Conservation (phyloP, 176 grass and related monocot genomes). For the Hyparrhenia diplandra region DNA sequence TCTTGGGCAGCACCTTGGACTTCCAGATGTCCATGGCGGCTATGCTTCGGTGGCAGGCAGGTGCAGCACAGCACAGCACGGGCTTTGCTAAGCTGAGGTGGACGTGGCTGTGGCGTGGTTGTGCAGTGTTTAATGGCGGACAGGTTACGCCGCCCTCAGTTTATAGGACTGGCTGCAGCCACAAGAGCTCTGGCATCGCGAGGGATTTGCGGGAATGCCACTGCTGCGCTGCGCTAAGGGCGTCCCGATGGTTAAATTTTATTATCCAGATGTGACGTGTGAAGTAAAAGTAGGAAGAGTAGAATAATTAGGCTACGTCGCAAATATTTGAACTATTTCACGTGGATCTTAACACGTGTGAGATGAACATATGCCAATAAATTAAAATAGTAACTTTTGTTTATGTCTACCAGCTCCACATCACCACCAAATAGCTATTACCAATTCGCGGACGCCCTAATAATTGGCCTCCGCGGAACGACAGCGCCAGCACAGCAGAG, state of each 20-base stretch:
- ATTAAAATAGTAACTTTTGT: too few species aligned
- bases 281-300: too few species aligned
- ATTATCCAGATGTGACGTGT: too few species aligned
- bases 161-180: conserved; percentile 16
- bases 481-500: conserved; percentile 9
- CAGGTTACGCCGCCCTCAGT: background rate
- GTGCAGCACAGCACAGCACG: background rate
- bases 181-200: background rate
- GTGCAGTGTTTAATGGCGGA: background rate
- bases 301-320: too few species aligned
- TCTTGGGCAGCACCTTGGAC: conserved; percentile 55
- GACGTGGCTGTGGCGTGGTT: background rate
- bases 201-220: conserved; percentile 36
- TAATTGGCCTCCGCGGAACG: conserved; percentile 4
- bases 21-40: conserved; percentile 52
- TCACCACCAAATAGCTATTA: too few species aligned
- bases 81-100: conserved; percentile 4
- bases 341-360: too few species aligned
- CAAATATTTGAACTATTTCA: too few species aligned
- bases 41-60: too few species aligned
- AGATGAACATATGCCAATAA: too few species aligned
- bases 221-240: background rate
- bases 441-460: too few species aligned
- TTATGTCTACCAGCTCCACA: too few species aligned
- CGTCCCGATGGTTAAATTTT: too few species aligned